phyloP scores from a whole-genome alignment of 2,329 filamentous ascomycete species.

The Colletotrichum musae region DNA sequence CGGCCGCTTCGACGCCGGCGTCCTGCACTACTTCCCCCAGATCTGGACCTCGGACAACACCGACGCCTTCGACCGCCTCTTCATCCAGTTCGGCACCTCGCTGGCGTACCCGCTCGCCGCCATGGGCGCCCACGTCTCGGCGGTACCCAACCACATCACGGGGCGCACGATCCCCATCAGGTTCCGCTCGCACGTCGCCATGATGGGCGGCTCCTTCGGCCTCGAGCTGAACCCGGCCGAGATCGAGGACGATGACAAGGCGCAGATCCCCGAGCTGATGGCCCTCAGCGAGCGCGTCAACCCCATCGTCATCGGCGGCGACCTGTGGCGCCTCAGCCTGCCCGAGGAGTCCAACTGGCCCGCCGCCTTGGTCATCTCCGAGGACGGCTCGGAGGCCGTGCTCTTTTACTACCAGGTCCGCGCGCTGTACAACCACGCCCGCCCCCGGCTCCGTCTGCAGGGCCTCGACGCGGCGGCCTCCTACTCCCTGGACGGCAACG shows the following conservation, averaged over 20 bases:
- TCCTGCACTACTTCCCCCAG: constrained; percentile 76
- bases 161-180: constrained; percentile 67
- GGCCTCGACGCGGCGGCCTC: constrained; percentile 68
- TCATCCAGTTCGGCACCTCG: constrained; percentile 75
- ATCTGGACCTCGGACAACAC: constrained; percentile 78
- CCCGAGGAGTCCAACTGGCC: constrained; percentile 75
- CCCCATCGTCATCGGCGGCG: constrained; percentile 70
- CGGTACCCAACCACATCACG: constrained; percentile 71
- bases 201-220: constrained; percentile 79
- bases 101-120: constrained; percentile 73
- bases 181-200: constrained; percentile 76
- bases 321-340: constrained; percentile 71
- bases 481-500: constrained; percentile 65
- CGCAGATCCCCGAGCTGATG: constrained; percentile 68
- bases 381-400: constrained; percentile 64
- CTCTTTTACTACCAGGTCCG: constrained; percentile 74
- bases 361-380: constrained; percentile 70
- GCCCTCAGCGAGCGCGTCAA: constrained; percentile 69
- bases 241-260: constrained; percentile 65
- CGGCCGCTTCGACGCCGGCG: constrained; percentile 74
- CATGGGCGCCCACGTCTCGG: constrained; percentile 77
- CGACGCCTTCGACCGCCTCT: constrained; percentile 72
- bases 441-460: constrained; percentile 67
- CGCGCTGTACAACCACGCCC: constrained; percentile 65
- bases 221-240: constrained; percentile 73